Percentiles rank a stretch among this genome's conserved stretches.
Evolutionary conservation across 495 filamentous ascomycete species (phyloP).

Genomic region (Penicillium taxi): DNA sequence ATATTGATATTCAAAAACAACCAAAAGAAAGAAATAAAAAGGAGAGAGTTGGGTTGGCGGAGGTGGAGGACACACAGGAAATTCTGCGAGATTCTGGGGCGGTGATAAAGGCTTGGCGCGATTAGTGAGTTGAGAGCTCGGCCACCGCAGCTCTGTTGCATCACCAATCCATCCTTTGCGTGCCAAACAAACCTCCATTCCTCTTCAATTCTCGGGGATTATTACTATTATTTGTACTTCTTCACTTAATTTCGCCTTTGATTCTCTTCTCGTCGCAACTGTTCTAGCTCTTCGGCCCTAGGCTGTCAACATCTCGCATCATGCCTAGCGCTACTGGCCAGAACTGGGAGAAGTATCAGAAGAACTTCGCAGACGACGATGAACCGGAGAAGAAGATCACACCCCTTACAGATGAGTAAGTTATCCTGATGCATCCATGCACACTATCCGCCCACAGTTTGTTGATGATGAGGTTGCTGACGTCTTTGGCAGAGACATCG

Average conservation of each 20-base stretch:
- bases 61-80: conserved; percentile 32
- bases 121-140: conserved; percentile 37
- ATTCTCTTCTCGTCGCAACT: conserved; percentile 6
- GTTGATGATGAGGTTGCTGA: conserved; percentile 19
- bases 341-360: conserved; percentile 97
- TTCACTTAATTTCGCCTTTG: conserved; percentile 4
- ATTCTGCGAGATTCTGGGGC: conserved; percentile 52
- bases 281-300: conserved; percentile 15
- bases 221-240: no score
- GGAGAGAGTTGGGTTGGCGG: conserved; percentile 19
- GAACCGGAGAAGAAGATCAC: conserved; percentile 99
- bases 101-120: conserved; percentile 40
- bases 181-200: conserved; percentile 11
- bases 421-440: conserved; percentile 10
- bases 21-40: conserved; percentile 18
- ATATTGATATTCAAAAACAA: conserved; percentile 25
- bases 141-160: conserved; percentile 26
- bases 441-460: not conserved
- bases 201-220: conserved; percentile 14
- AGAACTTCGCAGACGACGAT: conserved; percentile 93
- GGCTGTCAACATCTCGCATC: conserved; percentile 33
- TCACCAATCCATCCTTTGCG: conserved; percentile 18
- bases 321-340: conserved; percentile 89
- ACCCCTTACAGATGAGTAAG: conserved; percentile 89
- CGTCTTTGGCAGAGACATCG: conserved; percentile 68